These are phyloP conservation scores for Boletus subcaerulescens DNA, from an alignment of 768 basidiomycete genomes.

Conservation along the genomic window DNA sequence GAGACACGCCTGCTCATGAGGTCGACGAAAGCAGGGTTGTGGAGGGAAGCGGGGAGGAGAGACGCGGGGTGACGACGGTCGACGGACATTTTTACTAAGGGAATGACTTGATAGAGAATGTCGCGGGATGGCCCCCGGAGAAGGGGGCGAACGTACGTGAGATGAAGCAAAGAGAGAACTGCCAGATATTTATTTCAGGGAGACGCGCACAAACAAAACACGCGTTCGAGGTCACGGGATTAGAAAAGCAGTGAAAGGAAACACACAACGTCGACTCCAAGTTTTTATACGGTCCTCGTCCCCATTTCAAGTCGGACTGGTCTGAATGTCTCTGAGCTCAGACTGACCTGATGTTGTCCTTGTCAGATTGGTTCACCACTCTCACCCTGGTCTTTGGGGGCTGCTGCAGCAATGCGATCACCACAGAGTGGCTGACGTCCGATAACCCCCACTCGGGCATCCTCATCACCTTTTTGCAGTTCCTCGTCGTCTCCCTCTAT, in stretches of 20 bases:
- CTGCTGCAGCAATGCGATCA: conserved; percentile 86
- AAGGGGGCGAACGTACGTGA: conserved; percentile 1
- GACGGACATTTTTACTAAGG: conserved; percentile 33
- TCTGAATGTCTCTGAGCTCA: background rate
- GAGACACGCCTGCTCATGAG: conserved; percentile 79
- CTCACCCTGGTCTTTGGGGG: conserved; percentile 83
- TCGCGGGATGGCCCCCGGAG: conserved; percentile 4
- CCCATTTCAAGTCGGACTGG: conserved; percentile 5
- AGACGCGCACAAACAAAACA: conserved; percentile 11
- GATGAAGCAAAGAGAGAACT: conserved; percentile 15
- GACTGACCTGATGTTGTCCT: no score
- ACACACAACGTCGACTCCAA: no score
- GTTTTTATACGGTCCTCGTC: no score
- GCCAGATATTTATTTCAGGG: no score
- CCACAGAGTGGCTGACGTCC: conserved; percentile 70
- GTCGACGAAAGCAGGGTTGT: conserved; percentile 77
- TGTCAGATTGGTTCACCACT: conserved; percentile 55
- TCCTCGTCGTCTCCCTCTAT: conserved; percentile 69
- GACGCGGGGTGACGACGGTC: conserved; percentile 70
- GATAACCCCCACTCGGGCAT: conserved; percentile 70
- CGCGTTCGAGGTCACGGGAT: conserved; percentile 31
- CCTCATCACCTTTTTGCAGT: conserved; percentile 86
- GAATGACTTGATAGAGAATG: conserved; percentile 34
- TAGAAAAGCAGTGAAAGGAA: background rate
- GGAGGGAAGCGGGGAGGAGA: conserved; percentile 69